Percentiles rank a stretch among this genome's conserved stretches.
Evolutionary conservation across 2,329 filamentous ascomycete genomes (phyloP).

Genomic region (Pezicula neosporulosa): DNA sequence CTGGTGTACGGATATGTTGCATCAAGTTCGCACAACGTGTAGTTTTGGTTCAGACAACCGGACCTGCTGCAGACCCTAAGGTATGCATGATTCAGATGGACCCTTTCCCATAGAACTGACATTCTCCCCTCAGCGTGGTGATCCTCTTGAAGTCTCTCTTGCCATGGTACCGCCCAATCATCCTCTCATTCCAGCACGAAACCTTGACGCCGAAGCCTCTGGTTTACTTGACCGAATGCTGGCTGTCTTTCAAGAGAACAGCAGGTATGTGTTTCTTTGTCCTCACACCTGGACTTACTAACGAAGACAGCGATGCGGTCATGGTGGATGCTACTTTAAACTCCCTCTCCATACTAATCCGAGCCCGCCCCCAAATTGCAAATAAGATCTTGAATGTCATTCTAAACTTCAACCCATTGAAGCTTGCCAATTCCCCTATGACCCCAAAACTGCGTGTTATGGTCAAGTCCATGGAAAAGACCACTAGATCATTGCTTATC

Average conservation of each 20-base stretch:
- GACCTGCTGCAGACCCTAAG: constrained; percentile 74
- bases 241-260: constrained; percentile 79
- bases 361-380: constrained; percentile 74
- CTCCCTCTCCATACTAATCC: constrained; percentile 77
- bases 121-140: constrained; percentile 50
- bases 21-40: constrained; percentile 97
- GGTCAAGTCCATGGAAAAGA: constrained; percentile 93
- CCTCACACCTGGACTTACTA: constrained; percentile 32
- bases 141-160: constrained; percentile 80
- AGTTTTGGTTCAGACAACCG: constrained; percentile 87
- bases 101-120: constrained; percentile 8
- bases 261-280: constrained; percentile 55
- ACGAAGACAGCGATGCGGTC: constrained; percentile 67
- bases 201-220: constrained; percentile 88
- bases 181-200: constrained; percentile 71
- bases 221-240: constrained; percentile 88
- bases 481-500: constrained; percentile 76
- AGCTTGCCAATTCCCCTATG: constrained; percentile 72
- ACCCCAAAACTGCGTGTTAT: constrained; percentile 78
- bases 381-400: constrained; percentile 84
- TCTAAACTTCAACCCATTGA: constrained; percentile 88
- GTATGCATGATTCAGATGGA: constrained; percentile 46
- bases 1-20: constrained; percentile 85
- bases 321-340: constrained; percentile 91
- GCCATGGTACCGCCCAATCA: constrained; percentile 83